Evolutionary conservation across 2,329 filamentous ascomycete species (phyloP).

Genomic region (Ascochyta koolunga): DNA sequence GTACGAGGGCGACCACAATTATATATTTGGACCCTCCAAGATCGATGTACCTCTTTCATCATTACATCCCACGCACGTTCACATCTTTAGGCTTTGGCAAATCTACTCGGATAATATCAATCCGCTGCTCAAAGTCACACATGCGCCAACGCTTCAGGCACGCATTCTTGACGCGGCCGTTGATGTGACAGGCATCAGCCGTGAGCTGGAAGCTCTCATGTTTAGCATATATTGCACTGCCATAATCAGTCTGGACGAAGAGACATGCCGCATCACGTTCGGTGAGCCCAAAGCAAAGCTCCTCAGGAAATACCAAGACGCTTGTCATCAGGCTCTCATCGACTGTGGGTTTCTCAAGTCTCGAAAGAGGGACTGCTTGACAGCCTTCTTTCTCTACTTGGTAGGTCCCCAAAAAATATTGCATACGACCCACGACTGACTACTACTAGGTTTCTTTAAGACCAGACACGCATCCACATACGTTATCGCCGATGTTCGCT

Average conservation of each 20-base stretch:
- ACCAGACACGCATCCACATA: constrained; percentile 52
- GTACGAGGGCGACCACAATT: constrained; percentile 52
- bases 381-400: constrained; percentile 61
- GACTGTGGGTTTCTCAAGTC: constrained; percentile 61
- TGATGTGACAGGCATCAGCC: constrained; percentile 59
- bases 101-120: constrained; percentile 63
- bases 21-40: constrained; percentile 59
- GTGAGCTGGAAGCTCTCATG: constrained; percentile 61
- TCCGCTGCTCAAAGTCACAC: constrained; percentile 37
- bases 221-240: constrained; percentile 44
- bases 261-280: constrained; percentile 60
- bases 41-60: constrained; percentile 65
- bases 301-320: constrained; percentile 64
- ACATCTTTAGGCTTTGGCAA: constrained; percentile 76
- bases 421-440: background rate
- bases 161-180: constrained; percentile 64
- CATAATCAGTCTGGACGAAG: constrained; percentile 60
- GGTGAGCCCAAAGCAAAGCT: constrained; percentile 59
- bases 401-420: constrained; percentile 45
- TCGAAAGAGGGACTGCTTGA: constrained; percentile 62
- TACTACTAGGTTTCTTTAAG: constrained; percentile 59
- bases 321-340: constrained; percentile 65
- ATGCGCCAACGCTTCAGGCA: constrained; percentile 54
- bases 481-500: constrained; percentile 62
- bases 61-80: constrained; percentile 69